Evolutionary conservation across 2,329 filamentous ascomycete species (phyloP).

Genomic region (Phialophora tarda): DNA sequence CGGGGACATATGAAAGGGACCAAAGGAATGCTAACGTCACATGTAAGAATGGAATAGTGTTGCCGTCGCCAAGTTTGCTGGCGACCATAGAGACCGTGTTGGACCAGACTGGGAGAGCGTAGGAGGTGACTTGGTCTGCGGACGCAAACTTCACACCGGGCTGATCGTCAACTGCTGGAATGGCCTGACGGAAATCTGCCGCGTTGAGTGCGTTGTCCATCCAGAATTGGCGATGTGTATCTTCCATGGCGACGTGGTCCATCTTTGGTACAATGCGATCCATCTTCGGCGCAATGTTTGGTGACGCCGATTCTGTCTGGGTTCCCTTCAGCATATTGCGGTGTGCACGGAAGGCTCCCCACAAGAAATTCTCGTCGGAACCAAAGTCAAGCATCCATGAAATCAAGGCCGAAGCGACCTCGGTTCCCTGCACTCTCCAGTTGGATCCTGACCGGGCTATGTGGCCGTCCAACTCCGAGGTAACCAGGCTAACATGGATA

Average conservation of each 20-base stretch:
- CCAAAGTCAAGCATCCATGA: too few species aligned
- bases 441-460: too few species aligned
- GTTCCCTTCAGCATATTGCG: too few species aligned
- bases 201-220: slow-evolving; percentile 11
- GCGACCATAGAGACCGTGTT: slow-evolving; percentile 53
- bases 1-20: slow-evolving; percentile 48
- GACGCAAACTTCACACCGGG: slow-evolving; percentile 34
- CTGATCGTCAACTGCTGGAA: slow-evolving; percentile 30
- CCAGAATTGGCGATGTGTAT: slow-evolving; percentile 38
- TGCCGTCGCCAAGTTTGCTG: slow-evolving; percentile 55
- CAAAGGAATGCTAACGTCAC: slow-evolving; percentile 61
- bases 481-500: too few species aligned
- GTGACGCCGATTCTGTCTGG: background rate
- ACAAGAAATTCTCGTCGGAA: too few species aligned
- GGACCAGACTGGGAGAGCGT: slow-evolving; percentile 48
- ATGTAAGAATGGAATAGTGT: slow-evolving; percentile 61
- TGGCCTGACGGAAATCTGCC: slow-evolving; percentile 23
- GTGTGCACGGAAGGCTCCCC: too few species aligned
- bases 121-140: slow-evolving; percentile 38
- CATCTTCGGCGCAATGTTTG: slow-evolving; percentile 4
- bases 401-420: too few species aligned
- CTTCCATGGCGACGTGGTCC: slow-evolving; percentile 25
- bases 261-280: slow-evolving; percentile 17
- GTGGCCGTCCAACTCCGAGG: too few species aligned
- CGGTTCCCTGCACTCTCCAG: too few species aligned